Evolutionary conservation across 1,284 basidiomycete genomes (phyloP), one percentile per base, ranked within the genome.

Genomic region (Tilletia indica): DNA sequence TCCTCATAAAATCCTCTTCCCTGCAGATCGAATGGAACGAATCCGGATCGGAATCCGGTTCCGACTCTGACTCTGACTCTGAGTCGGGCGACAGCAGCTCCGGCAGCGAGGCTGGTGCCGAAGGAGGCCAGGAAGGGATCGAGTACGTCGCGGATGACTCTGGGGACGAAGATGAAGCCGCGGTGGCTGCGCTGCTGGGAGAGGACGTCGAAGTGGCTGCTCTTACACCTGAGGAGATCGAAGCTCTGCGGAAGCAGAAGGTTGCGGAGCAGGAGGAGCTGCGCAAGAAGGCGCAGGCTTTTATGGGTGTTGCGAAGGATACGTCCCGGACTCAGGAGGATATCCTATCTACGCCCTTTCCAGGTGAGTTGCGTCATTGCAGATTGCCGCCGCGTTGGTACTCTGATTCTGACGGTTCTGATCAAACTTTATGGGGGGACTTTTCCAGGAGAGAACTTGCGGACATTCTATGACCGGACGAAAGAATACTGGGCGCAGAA

Each of bases 381-480:
- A 14, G 42, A 45, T 14, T 3, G n/a, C 12, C 47, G 12, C 2
- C n/a, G 1, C 47, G 47, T 11, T n/a, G 11, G 47, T 11, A 1
- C n/a, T 48, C 47, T 48, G 11, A n/a, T 45, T 45, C 42, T 45
- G 42, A 45, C 5, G 42, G 42, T 45, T 45, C 42, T 45, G 42
- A 45, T 45, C 42, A n/a, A n/a, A n/a, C n/a, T n/a, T 21, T 25
- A 11, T 63, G 4, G 1, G 8, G 19, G 25, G 8, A n/a, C 25
- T 19, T 54, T 9, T 6, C 93, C 93, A 0, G 93, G 93, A n/a
- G 94, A 97, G 83, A 92, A 91, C 0, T 85, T 96, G 6, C 90
- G 92, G 0, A 87, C 88, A 83, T 96, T 96, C 85, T 97, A 94
- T 81, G 89, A 91, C 12, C 89, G 94, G 5, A 91, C 78, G 3